Evolutionary conservation across 108 stramenopile species (phyloP), one percentile per base, ranked within the genome.

Genomic region (Pseudonitzschia multistriata): DNA sequence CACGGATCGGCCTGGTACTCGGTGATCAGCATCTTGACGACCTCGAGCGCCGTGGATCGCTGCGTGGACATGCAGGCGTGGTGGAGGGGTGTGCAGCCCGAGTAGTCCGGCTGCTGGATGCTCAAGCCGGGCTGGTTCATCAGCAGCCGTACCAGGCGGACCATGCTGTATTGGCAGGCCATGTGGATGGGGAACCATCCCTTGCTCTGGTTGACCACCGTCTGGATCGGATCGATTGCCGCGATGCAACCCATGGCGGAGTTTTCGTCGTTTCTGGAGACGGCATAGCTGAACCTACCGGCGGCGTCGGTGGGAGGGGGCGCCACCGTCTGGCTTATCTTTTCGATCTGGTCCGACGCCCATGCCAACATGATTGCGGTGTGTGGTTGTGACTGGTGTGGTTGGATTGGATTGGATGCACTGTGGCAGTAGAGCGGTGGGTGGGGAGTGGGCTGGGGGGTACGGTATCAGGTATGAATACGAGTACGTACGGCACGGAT

Each of bases 11-110:
- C 89, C 13, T 74, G 64, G 61, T 63, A 88, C 25, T 83, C 82
- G 27, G 69, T 81, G 39, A 95, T 72, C 19, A 95, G 66, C n/a
- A 82, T 40, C 67, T 85, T 78, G 28, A 85, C 85, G 11, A 79
- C 60, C 6, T 74, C 69, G 68, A 83, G 55, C 13, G 70, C 74
- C 17, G 70, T 68, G 15, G 74, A 39, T 10, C 29, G n/a, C 5
- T 77, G 55, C n/a, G 74, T 63, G 0, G 67, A 79, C 56, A 79
- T 72, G 45, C 76, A 70, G 11, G 94, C 94, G 78, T 85, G 82
- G 59, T 95, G 94, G 45, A 95, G 66, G 0, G 91, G 80, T 15
- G 88, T 85, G 71, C 84, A 86, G 2, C 94, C 94, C 14, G 67
- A 52, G 28, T 57, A 66, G 78, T 95, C 94, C 4, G 68, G 49